Percentiles rank a stretch among this genome's conserved stretches.
These are phyloP conservation scores for Phialophora expanda DNA, from an alignment of 2,329 filamentous ascomycete species.

Conservation along the genomic window DNA sequence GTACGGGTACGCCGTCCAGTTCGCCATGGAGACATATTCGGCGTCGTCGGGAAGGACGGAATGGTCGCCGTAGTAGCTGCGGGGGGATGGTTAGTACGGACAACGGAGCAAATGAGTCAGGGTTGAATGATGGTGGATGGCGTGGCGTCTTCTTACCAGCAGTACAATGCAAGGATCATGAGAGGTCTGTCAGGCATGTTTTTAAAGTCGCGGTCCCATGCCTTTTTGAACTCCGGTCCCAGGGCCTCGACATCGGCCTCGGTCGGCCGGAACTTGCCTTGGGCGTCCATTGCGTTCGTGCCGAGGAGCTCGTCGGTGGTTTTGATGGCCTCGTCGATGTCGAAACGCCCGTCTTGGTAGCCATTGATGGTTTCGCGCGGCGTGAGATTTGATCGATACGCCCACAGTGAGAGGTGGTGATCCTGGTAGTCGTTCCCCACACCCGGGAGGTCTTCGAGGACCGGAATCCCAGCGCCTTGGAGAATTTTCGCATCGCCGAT, in stretches of 20 bases:
- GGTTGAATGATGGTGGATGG: neutral
- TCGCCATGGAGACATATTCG: slow-evolving; percentile 61
- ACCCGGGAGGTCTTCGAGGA: slow-evolving; percentile 51
- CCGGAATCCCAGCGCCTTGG: slow-evolving; percentile 48
- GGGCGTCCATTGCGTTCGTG: slow-evolving; percentile 64
- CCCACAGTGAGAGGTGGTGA: slow-evolving; percentile 60
- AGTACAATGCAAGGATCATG: slow-evolving; percentile 39
- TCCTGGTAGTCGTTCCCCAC: slow-evolving; percentile 60
- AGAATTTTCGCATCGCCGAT: slow-evolving; percentile 58
- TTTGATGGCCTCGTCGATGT: slow-evolving; percentile 43
- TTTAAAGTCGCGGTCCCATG: slow-evolving; percentile 64
- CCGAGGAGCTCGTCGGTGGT: slow-evolving; percentile 51
- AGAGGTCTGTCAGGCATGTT: slow-evolving; percentile 49
- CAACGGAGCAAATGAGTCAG: neutral
- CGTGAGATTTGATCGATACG: slow-evolving; percentile 57
- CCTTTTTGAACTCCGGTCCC: slow-evolving; percentile 58
- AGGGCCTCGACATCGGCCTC: slow-evolving; percentile 59
- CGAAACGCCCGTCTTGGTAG: slow-evolving; percentile 56
- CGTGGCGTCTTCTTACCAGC: slow-evolving; percentile 19
- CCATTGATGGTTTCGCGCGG: slow-evolving; percentile 61
- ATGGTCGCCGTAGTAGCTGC: slow-evolving; percentile 21
- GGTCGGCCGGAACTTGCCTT: slow-evolving; percentile 62
- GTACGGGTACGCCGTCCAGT: slow-evolving; percentile 65
- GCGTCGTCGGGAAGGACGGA: slow-evolving; percentile 39
- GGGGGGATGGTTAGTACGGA: neutral